Conservation (phyloP, 2,329 filamentous ascomycete species). For the Fusarium pininemorale region DNA sequence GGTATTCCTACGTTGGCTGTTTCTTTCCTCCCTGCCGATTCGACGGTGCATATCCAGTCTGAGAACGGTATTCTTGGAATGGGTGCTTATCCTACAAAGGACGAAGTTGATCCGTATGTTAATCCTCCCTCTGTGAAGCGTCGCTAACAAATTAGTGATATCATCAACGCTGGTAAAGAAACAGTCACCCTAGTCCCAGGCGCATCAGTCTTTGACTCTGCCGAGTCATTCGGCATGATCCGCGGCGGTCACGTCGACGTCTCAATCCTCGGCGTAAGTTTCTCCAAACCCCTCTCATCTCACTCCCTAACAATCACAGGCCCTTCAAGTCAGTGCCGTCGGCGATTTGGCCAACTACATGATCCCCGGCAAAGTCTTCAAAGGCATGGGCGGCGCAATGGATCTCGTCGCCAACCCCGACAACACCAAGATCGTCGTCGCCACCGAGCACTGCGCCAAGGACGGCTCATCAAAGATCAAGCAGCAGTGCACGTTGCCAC, state of each 20-base stretch:
- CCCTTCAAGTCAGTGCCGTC: constrained; percentile 80
- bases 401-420: constrained; percentile 77
- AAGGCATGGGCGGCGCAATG: constrained; percentile 87
- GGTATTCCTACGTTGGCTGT: constrained; percentile 90
- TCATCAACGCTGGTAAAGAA: constrained; percentile 89
- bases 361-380: constrained; percentile 87
- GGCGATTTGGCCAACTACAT: constrained; percentile 91
- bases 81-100: constrained; percentile 79
- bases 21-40: constrained; percentile 73
- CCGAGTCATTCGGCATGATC: constrained; percentile 89
- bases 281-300: neutral
- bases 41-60: constrained; percentile 83
- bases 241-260: constrained; percentile 85
- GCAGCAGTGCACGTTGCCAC: constrained; percentile 68
- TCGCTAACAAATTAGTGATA: constrained; percentile 58
- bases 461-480: constrained; percentile 74
- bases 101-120: constrained; percentile 71
- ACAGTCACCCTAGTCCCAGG: constrained; percentile 83
- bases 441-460: constrained; percentile 75
- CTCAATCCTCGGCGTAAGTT: constrained; percentile 75
- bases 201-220: constrained; percentile 79
- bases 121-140: too few species aligned
- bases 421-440: constrained; percentile 76
- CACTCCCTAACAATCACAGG: constrained; percentile 45
- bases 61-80: constrained; percentile 89